phyloP scores from a whole-genome alignment of 306 rosid species.

The Coriaria nepalensis region DNA sequence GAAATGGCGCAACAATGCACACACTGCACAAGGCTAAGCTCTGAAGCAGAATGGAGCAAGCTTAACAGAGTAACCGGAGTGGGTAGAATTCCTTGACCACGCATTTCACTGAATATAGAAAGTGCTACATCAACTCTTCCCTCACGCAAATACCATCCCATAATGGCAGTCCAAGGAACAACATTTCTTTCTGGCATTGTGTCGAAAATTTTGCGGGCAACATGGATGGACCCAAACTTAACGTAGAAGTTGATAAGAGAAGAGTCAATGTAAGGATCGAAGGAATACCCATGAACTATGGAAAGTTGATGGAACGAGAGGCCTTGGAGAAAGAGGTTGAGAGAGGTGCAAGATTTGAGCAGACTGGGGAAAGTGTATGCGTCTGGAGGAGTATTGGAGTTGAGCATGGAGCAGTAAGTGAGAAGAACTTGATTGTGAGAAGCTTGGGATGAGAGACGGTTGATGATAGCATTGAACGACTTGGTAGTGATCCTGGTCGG shows the following conservation, averaged over 20 bases:
- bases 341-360: constrained; percentile 14
- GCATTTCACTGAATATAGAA: constrained; percentile 11
- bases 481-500: constrained; percentile 3
- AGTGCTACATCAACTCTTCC: constrained; percentile 2
- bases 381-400: constrained; percentile 2
- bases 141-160: constrained; percentile 9
- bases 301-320: constrained; percentile 10
- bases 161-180: constrained; percentile 17
- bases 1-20: constrained; percentile 8
- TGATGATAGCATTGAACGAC: constrained; percentile 7
- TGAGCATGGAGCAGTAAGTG: constrained; percentile 4
- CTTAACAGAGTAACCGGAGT: constrained; percentile 11
- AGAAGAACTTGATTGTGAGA: constrained; percentile 11
- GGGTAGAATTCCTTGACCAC: constrained; percentile 8
- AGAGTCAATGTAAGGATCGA: constrained; percentile 13
- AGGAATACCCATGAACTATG: constrained; percentile 10
- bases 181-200: constrained; percentile 14
- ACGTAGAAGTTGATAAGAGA: constrained; percentile 12
- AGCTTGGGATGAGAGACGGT: constrained; percentile 11
- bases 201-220: constrained; percentile 13
- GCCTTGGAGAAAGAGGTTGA: constrained; percentile 5
- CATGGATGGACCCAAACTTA: constrained; percentile 6
- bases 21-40: constrained; percentile 13
- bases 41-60: constrained; percentile 2
- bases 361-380: constrained; percentile 13